phyloP scores from a whole-genome alignment of 768 basidiomycete genomes.

The Hydnomerulius pinastri region DNA sequence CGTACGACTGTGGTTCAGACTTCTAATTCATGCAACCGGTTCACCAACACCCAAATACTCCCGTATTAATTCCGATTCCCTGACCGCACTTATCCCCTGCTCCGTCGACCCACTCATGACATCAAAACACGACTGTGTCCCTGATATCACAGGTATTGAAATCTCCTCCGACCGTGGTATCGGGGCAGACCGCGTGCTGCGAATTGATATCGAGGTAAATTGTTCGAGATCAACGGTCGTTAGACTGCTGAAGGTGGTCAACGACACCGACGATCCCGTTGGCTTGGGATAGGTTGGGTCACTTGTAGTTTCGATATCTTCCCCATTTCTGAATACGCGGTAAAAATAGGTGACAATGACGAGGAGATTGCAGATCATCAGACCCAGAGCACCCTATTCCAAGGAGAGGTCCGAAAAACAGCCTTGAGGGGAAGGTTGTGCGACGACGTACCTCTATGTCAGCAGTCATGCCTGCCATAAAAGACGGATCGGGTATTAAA shows the following conservation, averaged over 20 bases:
- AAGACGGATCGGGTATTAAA: constrained; percentile 9
- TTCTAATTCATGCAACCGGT: too few species aligned
- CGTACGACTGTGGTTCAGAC: too few species aligned
- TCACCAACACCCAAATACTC: too few species aligned
- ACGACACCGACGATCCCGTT: background rate
- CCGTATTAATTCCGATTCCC: too few species aligned
- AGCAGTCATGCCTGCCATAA: constrained; percentile 11
- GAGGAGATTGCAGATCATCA: constrained; percentile 18
- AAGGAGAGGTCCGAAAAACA: background rate
- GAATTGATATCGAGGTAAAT: background rate
- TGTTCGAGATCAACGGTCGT: constrained; percentile 14
- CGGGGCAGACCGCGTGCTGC: constrained; percentile 5
- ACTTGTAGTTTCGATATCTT: background rate
- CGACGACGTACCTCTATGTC: constrained; percentile 14
- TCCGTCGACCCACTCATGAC: too few species aligned
- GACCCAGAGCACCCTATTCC: constrained; percentile 14
- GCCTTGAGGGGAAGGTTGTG: background rate
- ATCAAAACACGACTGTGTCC: too few species aligned
- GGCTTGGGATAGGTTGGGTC: background rate
- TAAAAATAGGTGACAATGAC: constrained; percentile 15
- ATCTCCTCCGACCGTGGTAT: background rate
- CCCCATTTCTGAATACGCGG: constrained; percentile 7
- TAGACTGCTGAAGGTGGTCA: background rate
- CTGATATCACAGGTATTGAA: background rate
- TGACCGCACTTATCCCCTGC: too few species aligned